These are phyloP conservation scores for Pleurozium schreberi DNA, from an alignment of 225 moss, liverwort and hornwort species.

Conservation along the genomic window DNA sequence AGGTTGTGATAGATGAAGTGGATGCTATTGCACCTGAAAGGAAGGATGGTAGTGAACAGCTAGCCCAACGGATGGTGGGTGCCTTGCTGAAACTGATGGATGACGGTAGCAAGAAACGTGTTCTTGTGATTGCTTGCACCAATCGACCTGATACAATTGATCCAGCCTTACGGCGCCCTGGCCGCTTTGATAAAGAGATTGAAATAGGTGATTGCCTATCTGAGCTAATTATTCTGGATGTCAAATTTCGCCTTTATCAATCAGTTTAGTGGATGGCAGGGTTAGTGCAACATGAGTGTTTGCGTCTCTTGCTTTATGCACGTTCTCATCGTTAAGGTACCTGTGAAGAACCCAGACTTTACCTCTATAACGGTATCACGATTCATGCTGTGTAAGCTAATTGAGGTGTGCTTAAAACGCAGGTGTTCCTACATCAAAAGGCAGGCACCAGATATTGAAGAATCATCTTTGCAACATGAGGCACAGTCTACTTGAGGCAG, in stretches of 20 bases:
- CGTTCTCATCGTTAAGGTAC: neutral
- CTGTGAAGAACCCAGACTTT: neutral
- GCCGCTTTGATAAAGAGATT: slow-evolving; percentile 86
- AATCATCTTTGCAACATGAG: slow-evolving; percentile 51
- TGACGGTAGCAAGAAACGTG: slow-evolving; percentile 59
- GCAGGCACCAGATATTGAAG: slow-evolving; percentile 64
- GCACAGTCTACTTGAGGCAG: slow-evolving; percentile 45
- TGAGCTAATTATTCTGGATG: neutral
- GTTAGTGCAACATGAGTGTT: neutral
- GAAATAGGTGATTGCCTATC: slow-evolving; percentile 65
- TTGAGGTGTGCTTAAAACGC: neutral
- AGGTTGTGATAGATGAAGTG: slow-evolving; percentile 96
- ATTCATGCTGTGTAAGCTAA: neutral
- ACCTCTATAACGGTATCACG: neutral
- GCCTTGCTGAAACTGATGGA: slow-evolving; percentile 82
- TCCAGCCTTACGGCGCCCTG: slow-evolving; percentile 88
- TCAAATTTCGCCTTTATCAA: neutral
- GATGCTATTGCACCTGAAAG: slow-evolving; percentile 91
- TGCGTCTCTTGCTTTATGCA: neutral
- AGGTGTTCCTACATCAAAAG: slow-evolving; percentile 88
- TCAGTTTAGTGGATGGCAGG: neutral
- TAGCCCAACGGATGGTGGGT: slow-evolving; percentile 84
- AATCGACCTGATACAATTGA: slow-evolving; percentile 92
- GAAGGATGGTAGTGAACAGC: slow-evolving; percentile 76
- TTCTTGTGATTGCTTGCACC: slow-evolving; percentile 80